Evolutionary conservation across 2,329 filamentous ascomycete species (phyloP).

Genomic region (Daldinia sp.): DNA sequence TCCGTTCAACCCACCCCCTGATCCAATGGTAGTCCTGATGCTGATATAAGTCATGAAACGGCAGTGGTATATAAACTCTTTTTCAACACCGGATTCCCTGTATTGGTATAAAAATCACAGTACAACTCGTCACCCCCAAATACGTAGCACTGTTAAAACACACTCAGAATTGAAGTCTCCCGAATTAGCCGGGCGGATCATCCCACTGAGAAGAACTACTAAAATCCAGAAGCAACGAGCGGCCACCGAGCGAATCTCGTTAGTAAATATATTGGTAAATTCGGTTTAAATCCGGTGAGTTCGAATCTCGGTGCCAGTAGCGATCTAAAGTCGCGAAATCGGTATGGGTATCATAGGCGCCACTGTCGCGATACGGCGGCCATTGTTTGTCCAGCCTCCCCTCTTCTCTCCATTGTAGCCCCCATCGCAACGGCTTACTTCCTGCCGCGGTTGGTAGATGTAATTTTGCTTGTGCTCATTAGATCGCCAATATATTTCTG

Average conservation of each 20-base stretch:
- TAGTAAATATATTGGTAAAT: constrained; percentile 7
- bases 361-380: constrained; percentile 17
- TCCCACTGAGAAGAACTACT: constrained; percentile 21
- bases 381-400: constrained; percentile 15
- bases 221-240: constrained; percentile 23
- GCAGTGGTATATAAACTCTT: constrained; percentile 46
- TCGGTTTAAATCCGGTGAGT: constrained; percentile 12
- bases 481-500: constrained; percentile 98
- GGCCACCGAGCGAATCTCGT: constrained; percentile 21
- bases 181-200: constrained; percentile 8
- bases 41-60: constrained; percentile 45
- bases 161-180: constrained; percentile 32
- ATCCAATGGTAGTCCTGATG: constrained; percentile 39
- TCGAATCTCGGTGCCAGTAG: constrained; percentile 14
- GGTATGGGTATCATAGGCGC: constrained; percentile 33
- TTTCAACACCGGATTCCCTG: constrained; percentile 45
- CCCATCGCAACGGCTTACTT: constrained; percentile 53
- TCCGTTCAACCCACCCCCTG: constrained; percentile 36
- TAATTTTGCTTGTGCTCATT: constrained; percentile 85
- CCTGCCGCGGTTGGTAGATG: constrained; percentile 62
- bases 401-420: constrained; percentile 8
- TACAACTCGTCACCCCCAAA: constrained; percentile 34
- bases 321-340: constrained; percentile 28
- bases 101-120: constrained; percentile 44
- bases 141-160: constrained; percentile 30